Percentiles rank a stretch among this genome's conserved stretches.
Conservation (phyloP, 1,139 yeast genomes). For the Nakaseomyces kungkrabaensis region DNA sequence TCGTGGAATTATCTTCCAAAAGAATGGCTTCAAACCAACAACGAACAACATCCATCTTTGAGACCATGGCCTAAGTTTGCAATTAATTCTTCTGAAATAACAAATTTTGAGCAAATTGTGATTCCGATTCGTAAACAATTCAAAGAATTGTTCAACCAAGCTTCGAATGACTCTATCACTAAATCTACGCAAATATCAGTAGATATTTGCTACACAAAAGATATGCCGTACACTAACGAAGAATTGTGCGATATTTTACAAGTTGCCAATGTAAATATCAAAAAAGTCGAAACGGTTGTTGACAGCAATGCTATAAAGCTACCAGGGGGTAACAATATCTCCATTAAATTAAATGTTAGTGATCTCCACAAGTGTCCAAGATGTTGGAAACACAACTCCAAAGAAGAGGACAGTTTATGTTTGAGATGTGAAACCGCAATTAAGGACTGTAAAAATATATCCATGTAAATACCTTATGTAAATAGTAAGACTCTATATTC, state of each 20-base stretch:
- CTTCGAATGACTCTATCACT: slow-evolving; percentile 35
- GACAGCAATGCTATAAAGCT: slow-evolving; percentile 3
- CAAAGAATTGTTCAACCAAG: slow-evolving; percentile 9
- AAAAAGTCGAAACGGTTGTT: background rate
- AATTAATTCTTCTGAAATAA: slow-evolving; percentile 12
- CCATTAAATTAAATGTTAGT: slow-evolving; percentile 14
- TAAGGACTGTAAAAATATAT: background rate
- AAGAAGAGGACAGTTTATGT: slow-evolving; percentile 48
- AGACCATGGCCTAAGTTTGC: slow-evolving; percentile 11
- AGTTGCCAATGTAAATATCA: slow-evolving; percentile 43
- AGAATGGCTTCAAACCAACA: slow-evolving; percentile 8
- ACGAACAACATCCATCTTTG: slow-evolving; percentile 32
- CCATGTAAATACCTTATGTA: background rate
- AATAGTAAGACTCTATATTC: background rate
- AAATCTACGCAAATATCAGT: slow-evolving; percentile 51
- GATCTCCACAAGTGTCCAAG: slow-evolving; percentile 61
- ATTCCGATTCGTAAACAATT: slow-evolving; percentile 26
- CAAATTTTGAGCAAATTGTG: slow-evolving; percentile 11
- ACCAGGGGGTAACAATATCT: slow-evolving; percentile 6
- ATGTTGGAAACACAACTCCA: slow-evolving; percentile 77
- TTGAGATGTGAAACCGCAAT: slow-evolving; percentile 48
- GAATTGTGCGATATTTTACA: slow-evolving; percentile 50
- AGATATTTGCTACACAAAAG: slow-evolving; percentile 8
- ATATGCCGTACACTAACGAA: slow-evolving; percentile 19
- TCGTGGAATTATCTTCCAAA: slow-evolving; percentile 51